Evolutionary conservation across 352 stramenopile species (phyloP).

Genomic region (Nothophytophthora sp.): DNA sequence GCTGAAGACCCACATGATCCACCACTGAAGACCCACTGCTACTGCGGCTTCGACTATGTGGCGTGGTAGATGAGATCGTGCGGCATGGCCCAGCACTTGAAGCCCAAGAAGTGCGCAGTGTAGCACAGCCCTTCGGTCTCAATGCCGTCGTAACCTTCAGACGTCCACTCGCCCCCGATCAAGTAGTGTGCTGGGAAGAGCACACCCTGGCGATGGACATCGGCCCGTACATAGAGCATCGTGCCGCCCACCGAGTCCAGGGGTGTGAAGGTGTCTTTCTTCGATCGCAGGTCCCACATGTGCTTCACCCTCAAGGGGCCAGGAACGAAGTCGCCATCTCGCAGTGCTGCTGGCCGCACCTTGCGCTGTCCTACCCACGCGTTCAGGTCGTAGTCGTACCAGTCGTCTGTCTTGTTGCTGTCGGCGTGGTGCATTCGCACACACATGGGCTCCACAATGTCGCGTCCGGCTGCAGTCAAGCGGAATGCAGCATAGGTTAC

Average conservation of each 20-base stretch:
- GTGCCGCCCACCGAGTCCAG: slow-evolving; percentile 45
- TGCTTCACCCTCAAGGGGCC: slow-evolving; percentile 1
- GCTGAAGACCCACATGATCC: too few relatives aligned
- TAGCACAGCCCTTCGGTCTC: slow-evolving; percentile 46
- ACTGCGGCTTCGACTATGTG: too few relatives aligned
- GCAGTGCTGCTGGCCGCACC: not conserved
- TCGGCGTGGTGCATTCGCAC: not conserved
- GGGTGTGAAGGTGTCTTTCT: not conserved
- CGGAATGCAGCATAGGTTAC: not conserved
- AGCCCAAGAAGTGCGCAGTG: slow-evolving; percentile 35
- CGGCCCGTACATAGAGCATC: slow-evolving; percentile 39
- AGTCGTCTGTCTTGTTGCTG: not conserved
- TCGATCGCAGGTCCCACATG: not conserved
- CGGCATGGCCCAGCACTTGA: slow-evolving; percentile 39
- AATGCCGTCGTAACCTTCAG: slow-evolving; percentile 40
- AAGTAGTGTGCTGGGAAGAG: slow-evolving; percentile 32
- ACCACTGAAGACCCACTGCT: too few relatives aligned
- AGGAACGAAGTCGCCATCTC: slow-evolving; percentile 4
- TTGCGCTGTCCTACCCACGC: slow-evolving; percentile 10
- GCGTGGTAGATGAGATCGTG: slow-evolving; percentile 27
- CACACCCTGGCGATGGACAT: slow-evolving; percentile 41
- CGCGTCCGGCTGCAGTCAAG: not conserved
- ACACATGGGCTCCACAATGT: slow-evolving; percentile 11
- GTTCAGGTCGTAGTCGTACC: slow-evolving; percentile 8
- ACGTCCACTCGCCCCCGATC: slow-evolving; percentile 33